These are phyloP conservation scores for Backusella macrospora DNA, from an alignment of 192 early-diverging fungal genomes.

Conservation along the genomic window DNA sequence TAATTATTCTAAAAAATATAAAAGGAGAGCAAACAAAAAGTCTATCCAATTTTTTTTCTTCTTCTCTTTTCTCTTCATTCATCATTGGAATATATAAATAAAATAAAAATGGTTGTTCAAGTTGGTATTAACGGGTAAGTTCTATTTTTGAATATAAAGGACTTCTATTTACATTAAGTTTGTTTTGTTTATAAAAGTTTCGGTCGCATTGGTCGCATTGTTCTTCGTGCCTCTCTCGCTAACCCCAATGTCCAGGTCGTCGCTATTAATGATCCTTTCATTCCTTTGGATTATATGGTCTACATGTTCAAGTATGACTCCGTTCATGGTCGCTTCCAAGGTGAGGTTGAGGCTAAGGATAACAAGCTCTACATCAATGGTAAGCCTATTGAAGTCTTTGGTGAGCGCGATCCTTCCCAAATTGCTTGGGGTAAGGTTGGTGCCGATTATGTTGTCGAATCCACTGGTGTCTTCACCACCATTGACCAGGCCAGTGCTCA, in stretches of 20 bases:
- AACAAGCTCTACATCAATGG: constrained; percentile 93
- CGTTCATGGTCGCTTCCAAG: constrained; percentile 95
- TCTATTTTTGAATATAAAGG: not conserved
- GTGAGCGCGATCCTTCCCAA: constrained; percentile 76
- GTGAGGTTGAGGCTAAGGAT: constrained; percentile 74
- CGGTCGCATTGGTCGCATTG: constrained; percentile 98
- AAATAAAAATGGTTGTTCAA: constrained; percentile 11
- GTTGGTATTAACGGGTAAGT: constrained; percentile 22
- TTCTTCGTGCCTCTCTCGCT: constrained; percentile 85
- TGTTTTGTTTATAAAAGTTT: constrained; percentile 54
- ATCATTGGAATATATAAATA: not conserved
- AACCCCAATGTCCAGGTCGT: constrained; percentile 79
- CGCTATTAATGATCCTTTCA: constrained; percentile 97
- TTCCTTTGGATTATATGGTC: constrained; percentile 95
- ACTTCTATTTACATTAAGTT: not conserved
- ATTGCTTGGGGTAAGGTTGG: constrained; percentile 88
- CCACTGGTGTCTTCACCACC: constrained; percentile 98
- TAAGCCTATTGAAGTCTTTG: constrained; percentile 71
- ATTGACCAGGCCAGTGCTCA: constrained; percentile 85
- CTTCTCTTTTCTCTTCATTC: not conserved
- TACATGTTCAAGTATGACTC: constrained; percentile 99
- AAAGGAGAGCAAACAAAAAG: not conserved
- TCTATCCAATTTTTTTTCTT: not conserved
- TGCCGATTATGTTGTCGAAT: constrained; percentile 96
- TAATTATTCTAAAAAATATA: constrained; percentile 4